Evolutionary conservation across 768 basidiomycete genomes (phyloP), one percentile per base, ranked within the genome.

Genomic region (Galerina sulciceps): DNA sequence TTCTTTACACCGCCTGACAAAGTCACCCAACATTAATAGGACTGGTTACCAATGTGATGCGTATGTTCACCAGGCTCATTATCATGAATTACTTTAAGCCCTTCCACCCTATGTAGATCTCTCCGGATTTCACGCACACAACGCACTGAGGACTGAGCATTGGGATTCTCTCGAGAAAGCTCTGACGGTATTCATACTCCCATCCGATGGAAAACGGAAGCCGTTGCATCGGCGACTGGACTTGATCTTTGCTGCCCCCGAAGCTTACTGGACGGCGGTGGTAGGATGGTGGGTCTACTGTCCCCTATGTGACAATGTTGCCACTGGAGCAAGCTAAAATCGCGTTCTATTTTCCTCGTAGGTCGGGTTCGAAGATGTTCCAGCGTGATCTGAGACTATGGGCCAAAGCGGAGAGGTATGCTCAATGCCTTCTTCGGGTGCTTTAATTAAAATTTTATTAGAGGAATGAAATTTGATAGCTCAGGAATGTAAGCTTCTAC

Each of bases 361-460:
- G 91, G 91, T 90, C 89, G 5, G 94, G 95, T 0, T 94, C 91
- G 4, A 93, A 84, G 60, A 90, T 93, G 86, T 96, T 97, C 69
- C 85, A 96, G 71, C 78, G 93, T 23, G 95, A 96, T 72, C 71
- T 97, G 49, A 81, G 91, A 60, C 73, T 84, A 13, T 90, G 87
- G 83, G 89, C 89, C 1, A 91, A 91, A 66, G 72, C 80, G 42
- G 78, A 87, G 62, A 83, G 74, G 89, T 87, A 62, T n/a, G 26
- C 22, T 20, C 4, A 11, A n/a, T 51, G 20, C 15, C 17, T 40
- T 15, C 14, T 77, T 40, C 23, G 1, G 9, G 10, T 61, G 35
- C 37, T 34, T 26, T 18, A 15, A 13, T 14, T 49, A 10, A 23
- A 10, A 14, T n/a, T 31, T 18, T 23, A 60, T 0, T 51, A 91